Conservation (phyloP, 331 rosid genomes). For the Quercus phellos region DNA sequence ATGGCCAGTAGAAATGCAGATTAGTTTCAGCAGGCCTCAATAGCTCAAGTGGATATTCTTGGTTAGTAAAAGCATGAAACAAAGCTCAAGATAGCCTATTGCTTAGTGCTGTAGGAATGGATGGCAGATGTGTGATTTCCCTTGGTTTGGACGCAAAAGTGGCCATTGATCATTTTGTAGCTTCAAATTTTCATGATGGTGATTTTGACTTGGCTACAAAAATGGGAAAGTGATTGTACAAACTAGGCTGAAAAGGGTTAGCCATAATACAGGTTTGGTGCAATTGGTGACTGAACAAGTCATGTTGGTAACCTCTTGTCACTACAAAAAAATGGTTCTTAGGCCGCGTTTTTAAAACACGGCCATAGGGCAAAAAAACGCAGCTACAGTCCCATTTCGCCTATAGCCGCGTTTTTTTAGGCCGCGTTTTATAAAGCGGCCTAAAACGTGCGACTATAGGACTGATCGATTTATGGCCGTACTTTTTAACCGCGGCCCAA, state of each 20-base stretch:
- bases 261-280: neutral
- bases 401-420: no score
- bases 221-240: conserved; percentile 11
- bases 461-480: no score
- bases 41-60: conserved; percentile 7
- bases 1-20: neutral
- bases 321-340: no score
- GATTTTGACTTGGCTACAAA: conserved; percentile 18
- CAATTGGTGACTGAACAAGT: neutral
- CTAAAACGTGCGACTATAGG: no score
- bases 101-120: neutral
- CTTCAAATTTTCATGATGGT: conserved; percentile 4
- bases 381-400: no score
- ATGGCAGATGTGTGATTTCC: conserved; percentile 17
- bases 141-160: neutral
- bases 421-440: no score
- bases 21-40: conserved; percentile 12
- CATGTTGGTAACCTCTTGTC: neutral
- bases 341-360: no score
- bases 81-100: neutral
- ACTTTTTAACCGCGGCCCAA: no score
- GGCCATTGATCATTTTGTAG: neutral
- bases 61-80: neutral
- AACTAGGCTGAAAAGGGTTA: neutral
- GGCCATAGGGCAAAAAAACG: no score